phyloP scores from a whole-genome alignment of 106 monocot species.

The Dioscorea alata region DNA sequence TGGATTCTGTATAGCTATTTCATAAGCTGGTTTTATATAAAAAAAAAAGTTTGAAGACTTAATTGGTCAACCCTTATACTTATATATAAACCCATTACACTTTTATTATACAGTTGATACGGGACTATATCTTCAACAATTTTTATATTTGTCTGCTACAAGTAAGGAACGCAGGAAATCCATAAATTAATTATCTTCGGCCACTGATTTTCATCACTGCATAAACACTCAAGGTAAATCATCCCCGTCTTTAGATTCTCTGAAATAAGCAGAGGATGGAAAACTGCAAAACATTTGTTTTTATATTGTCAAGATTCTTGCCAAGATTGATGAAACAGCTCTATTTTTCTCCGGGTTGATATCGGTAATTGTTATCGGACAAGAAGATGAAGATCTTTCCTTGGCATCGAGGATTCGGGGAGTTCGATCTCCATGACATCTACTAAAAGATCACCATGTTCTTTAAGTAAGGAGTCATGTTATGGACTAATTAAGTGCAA shows the following conservation, averaged over 20 bases:
- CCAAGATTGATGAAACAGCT: slow-evolving; percentile 88
- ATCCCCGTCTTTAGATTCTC: slow-evolving; percentile 89
- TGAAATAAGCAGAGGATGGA: slow-evolving; percentile 82
- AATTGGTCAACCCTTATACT: no score
- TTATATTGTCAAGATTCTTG: slow-evolving; percentile 58
- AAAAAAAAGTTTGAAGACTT: no score
- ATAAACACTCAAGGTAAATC: slow-evolving; percentile 66
- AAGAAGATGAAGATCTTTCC: slow-evolving; percentile 13
- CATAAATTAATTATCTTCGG: slow-evolving; percentile 79
- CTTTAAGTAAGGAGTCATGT: slow-evolving; percentile 61
- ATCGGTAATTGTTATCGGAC: slow-evolving; percentile 3
- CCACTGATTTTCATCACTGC: slow-evolving; percentile 76
- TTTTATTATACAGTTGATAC: no score
- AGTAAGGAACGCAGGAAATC: slow-evolving; percentile 86
- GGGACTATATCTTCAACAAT: no score
- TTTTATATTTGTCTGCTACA: slow-evolving; percentile 86
- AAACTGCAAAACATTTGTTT: slow-evolving; percentile 52
- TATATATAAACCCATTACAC: no score
- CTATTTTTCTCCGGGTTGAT: slow-evolving; percentile 46
- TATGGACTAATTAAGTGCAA: slow-evolving; percentile 63
- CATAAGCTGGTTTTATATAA: no score
- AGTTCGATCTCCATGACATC: slow-evolving; percentile 76
- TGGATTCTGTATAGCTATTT: no score
- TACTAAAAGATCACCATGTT: slow-evolving; percentile 56
- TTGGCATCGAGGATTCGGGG: slow-evolving; percentile 56